A percentile compares a stretch with the other conserved stretches of the same genome.
Evolutionary conservation across 2,329 filamentous ascomycete species (phyloP).

Genomic region (Colletotrichum sp.): DNA sequence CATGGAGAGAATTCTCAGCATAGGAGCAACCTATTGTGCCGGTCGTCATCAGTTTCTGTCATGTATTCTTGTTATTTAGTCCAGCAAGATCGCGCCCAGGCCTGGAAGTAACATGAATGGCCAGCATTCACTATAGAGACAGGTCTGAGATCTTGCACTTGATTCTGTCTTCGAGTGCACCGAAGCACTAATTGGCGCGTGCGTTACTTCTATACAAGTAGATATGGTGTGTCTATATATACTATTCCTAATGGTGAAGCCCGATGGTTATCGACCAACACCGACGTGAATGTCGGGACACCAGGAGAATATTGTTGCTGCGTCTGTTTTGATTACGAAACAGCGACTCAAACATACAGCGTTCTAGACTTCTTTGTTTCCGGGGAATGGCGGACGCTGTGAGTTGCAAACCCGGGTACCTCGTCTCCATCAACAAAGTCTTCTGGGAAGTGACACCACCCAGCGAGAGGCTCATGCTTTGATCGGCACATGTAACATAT

Average conservation of each 20-base stretch:
- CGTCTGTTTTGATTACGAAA: neutral
- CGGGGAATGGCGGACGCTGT: accelerated
- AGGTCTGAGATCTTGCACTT: neutral
- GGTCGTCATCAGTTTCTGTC: neutral
- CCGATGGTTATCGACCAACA: neutral
- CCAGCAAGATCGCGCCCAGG: neutral
- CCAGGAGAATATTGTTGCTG: neutral
- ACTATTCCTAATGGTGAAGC: neutral
- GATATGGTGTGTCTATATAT: neutral
- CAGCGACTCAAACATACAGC: neutral
- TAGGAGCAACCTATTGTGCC: neutral
- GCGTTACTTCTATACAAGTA: neutral
- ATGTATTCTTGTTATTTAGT: neutral
- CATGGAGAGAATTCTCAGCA: neutral
- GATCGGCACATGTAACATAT: accelerated
- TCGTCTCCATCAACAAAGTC: neutral
- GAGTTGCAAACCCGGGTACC: accelerated
- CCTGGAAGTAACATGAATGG: neutral
- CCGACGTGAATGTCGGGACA: neutral
- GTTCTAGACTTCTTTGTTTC: neutral
- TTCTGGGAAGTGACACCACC: accelerated
- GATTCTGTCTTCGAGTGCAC: neutral
- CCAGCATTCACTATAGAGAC: neutral
- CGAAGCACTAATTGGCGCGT: neutral
- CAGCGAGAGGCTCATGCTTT: neutral